Evolutionary conservation across 2,329 filamentous ascomycete genomes (phyloP), one percentile per base, ranked within the genome.

Genomic region (Parastagonospora avenae): DNA sequence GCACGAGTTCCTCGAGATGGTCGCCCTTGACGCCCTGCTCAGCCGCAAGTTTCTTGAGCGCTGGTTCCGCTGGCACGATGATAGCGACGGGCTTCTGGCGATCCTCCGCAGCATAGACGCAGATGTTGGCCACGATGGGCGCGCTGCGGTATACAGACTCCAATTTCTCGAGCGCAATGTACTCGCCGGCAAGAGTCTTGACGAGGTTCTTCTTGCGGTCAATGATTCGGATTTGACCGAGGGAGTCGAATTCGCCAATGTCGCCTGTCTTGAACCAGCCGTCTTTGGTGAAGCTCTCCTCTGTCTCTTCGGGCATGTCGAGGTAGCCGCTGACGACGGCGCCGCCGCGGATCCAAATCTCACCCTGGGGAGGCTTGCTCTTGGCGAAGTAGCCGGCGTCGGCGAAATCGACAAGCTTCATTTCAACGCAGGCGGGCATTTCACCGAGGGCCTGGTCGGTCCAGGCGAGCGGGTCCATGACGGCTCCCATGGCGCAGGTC

Each of bases 121-220:
- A 94, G 70, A 97, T 86, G 77, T 96, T 96, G 53, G 84, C 84
- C 15, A 96, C 91, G 8, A 89, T 84, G n/a, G 85, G 82, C 8
- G 84, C 85, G 39, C 90, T 87, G 55, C 92, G 88, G 79, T 97
- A 97, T 47, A 96, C 82, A 2, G 92, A 89, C 78, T 97, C 93
- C 52, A 97, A 86, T 80, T 88, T 97, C 80, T 97, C 93, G 4
- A 99, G 84, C 16, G 93, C 94, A 73, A 97, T 95, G 76, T 97
- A 97, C 80, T 97, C 93, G 63, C 93, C 93, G 54, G 92, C 92
- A 59, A 91, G 84, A 57, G 94, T 92, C 86, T 97, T 97, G 75
- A 97, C 90, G 48, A 97, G 80, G 77, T 97, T 97, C 87, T 97
- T 97, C 85, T 96, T 92, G 63, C 93, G 91, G 75, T 97, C 93